Evolutionary conservation across 2,329 filamentous ascomycete genomes (phyloP).

Genomic region (Pseudogymnoascus pannorum): DNA sequence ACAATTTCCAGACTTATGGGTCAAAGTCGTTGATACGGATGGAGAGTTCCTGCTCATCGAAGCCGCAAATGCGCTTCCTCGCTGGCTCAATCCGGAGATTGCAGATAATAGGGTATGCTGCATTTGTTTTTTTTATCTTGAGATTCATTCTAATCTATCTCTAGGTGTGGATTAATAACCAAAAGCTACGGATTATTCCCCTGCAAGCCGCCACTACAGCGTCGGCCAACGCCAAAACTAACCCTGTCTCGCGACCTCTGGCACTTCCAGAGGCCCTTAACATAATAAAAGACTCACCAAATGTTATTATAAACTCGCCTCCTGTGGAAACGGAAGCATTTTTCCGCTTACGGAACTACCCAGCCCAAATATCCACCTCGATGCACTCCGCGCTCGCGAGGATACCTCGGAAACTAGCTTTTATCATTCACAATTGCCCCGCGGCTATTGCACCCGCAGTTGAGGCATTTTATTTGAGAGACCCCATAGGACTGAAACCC

Average conservation of each 20-base stretch:
- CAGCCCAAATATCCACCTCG: slow-evolving; percentile 62
- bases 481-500: slow-evolving; percentile 66
- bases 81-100: slow-evolving; percentile 87
- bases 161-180: slow-evolving; percentile 76
- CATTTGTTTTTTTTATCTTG: background rate
- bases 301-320: slow-evolving; percentile 60
- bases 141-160: slow-evolving; percentile 15
- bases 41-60: slow-evolving; percentile 95
- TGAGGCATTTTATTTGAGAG: slow-evolving; percentile 87
- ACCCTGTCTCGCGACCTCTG: slow-evolving; percentile 39
- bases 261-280: slow-evolving; percentile 56
- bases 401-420: slow-evolving; percentile 75
- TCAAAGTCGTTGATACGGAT: slow-evolving; percentile 76
- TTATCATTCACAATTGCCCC: slow-evolving; percentile 67
- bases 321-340: slow-evolving; percentile 84
- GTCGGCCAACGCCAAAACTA: slow-evolving; percentile 31
- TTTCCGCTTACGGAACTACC: slow-evolving; percentile 79
- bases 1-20: slow-evolving; percentile 67
- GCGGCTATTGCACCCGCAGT: slow-evolving; percentile 73
- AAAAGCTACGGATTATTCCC: slow-evolving; percentile 68
- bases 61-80: slow-evolving; percentile 78
- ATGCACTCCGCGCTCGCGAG: slow-evolving; percentile 68
- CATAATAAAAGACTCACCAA: slow-evolving; percentile 49
- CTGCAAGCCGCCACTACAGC: slow-evolving; percentile 33
- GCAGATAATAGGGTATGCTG: slow-evolving; percentile 63